These are phyloP conservation scores for Colletotrichum tropicicola DNA, from an alignment of 2,329 filamentous ascomycete genomes.

Conservation along the genomic window DNA sequence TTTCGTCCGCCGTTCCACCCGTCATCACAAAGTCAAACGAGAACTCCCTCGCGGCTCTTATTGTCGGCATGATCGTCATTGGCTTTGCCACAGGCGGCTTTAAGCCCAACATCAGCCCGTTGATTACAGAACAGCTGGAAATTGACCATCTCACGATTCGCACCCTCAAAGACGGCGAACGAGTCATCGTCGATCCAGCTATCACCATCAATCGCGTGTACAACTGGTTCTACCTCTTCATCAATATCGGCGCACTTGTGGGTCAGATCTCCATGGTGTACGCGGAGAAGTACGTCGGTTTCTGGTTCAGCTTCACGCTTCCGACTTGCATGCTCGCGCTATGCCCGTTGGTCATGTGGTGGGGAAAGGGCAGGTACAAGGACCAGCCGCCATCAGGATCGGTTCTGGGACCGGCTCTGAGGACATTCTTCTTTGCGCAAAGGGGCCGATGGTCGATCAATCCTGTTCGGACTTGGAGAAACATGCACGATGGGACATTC, in stretches of 20 bases:
- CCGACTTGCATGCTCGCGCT: conserved; percentile 72
- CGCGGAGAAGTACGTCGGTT: conserved; percentile 78
- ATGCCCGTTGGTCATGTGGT: conserved; percentile 70
- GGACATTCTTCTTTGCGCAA: conserved; percentile 68
- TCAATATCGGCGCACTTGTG: conserved; percentile 74
- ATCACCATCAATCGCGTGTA: conserved; percentile 71
- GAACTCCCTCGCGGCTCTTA: conserved; percentile 65
- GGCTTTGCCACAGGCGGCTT: conserved; percentile 77
- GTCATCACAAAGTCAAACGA: conserved; percentile 65
- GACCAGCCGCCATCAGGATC: conserved; percentile 70
- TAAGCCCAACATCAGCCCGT: conserved; percentile 76
- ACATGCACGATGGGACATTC: conserved; percentile 64
- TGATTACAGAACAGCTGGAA: conserved; percentile 73
- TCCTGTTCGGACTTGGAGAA: conserved; percentile 65
- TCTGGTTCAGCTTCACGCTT: conserved; percentile 75
- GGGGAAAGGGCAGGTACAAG: conserved; percentile 67
- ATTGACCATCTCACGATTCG: conserved; percentile 63
- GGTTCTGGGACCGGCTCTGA: conserved; percentile 71
- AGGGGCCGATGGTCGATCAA: conserved; percentile 77
- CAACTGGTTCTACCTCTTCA: conserved; percentile 76
- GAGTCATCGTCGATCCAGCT: conserved; percentile 72
- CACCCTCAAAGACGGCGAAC: conserved; percentile 63
- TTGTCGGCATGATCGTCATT: conserved; percentile 64
- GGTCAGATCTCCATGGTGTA: conserved; percentile 76
- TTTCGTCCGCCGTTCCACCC: conserved; percentile 70